Conservation (phyloP, 2,329 filamentous ascomycete species). For the Botrytis deweyae region DNA sequence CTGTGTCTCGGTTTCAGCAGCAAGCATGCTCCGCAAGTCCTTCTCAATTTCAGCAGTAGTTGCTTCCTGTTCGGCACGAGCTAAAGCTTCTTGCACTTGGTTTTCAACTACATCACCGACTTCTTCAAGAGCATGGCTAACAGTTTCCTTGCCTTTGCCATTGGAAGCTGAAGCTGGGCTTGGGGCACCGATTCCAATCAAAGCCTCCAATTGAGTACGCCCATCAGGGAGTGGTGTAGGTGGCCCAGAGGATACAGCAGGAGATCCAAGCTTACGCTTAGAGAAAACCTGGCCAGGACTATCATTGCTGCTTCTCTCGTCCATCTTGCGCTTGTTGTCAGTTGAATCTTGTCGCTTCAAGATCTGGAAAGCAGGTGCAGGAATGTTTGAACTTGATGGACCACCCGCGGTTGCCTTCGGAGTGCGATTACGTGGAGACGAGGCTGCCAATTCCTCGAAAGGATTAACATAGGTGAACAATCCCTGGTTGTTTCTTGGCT, state of each 20-base stretch:
- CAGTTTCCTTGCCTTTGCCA: conserved; percentile 56
- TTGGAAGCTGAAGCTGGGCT: conserved; percentile 3
- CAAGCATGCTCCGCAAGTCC: conserved; percentile 50
- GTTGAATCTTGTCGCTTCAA: conserved; percentile 37
- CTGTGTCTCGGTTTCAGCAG: conserved; percentile 53
- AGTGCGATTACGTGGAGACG: conserved; percentile 60
- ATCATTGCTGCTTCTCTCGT: conserved; percentile 32
- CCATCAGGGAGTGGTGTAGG: conserved; percentile 37
- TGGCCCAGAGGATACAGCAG: conserved; percentile 32
- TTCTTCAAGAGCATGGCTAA: conserved; percentile 57
- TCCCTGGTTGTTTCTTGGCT: conserved; percentile 30
- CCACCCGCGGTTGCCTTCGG: conserved; percentile 45
- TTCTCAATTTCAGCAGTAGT: conserved; percentile 49
- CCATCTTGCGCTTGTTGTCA: conserved; percentile 37
- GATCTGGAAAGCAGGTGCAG: conserved; percentile 38
- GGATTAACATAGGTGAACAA: conserved; percentile 71
- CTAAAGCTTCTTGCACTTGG: conserved; percentile 48
- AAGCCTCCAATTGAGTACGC: conserved; percentile 42
- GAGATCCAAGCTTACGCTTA: conserved; percentile 36
- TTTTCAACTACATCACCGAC: conserved; percentile 15
- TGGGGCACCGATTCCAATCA: conserved; percentile 38
- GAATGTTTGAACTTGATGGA: conserved; percentile 40
- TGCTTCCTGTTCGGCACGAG: conserved; percentile 48
- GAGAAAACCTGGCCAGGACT: conserved; percentile 32
- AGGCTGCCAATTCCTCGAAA: conserved; percentile 67